Evolutionary conservation across 2,329 filamentous ascomycete genomes (phyloP).

Genomic region (Clonostachys solani): DNA sequence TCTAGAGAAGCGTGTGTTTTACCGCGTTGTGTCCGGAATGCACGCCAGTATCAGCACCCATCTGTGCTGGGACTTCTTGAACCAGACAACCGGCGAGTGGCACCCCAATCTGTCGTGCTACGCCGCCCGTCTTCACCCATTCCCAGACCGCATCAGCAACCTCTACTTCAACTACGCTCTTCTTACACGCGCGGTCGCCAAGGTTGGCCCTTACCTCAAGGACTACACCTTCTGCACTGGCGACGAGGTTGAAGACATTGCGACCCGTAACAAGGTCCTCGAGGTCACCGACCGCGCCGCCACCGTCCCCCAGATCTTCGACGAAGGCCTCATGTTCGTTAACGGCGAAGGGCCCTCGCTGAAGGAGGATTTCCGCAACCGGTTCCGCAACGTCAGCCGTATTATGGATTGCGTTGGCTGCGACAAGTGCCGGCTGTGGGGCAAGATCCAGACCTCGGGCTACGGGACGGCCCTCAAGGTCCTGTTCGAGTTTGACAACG

Average conservation of each 20-base stretch:
- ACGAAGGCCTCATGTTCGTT: constrained; percentile 94
- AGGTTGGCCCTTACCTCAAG: constrained; percentile 77
- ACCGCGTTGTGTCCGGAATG: constrained; percentile 93
- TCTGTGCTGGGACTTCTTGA: constrained; percentile 92
- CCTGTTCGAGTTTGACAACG: constrained; percentile 85
- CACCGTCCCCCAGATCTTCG: constrained; percentile 76
- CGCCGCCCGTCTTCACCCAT: constrained; percentile 74
- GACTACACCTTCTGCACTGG: constrained; percentile 90
- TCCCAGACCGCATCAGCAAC: constrained; percentile 91
- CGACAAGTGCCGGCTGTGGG: constrained; percentile 98
- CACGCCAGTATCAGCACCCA: constrained; percentile 96
- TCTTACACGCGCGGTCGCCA: constrained; percentile 86
- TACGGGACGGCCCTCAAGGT: constrained; percentile 95
- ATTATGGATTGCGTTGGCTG: constrained; percentile 99
- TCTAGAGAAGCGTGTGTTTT: constrained; percentile 97
- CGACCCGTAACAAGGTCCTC: constrained; percentile 80
- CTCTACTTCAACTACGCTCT: constrained; percentile 99
- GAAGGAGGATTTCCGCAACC: constrained; percentile 96
- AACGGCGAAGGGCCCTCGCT: constrained; percentile 69
- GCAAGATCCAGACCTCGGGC: constrained; percentile 90
- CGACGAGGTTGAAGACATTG: constrained; percentile 71
- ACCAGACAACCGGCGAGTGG: constrained; percentile 93
- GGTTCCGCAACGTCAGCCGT: constrained; percentile 93
- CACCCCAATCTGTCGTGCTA: constrained; percentile 88
- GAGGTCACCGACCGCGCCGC: constrained; percentile 68